Base-by-base conservation (phyloP, 2,329 filamentous ascomycete genomes). In the Metarhizium brunneum region DNA sequence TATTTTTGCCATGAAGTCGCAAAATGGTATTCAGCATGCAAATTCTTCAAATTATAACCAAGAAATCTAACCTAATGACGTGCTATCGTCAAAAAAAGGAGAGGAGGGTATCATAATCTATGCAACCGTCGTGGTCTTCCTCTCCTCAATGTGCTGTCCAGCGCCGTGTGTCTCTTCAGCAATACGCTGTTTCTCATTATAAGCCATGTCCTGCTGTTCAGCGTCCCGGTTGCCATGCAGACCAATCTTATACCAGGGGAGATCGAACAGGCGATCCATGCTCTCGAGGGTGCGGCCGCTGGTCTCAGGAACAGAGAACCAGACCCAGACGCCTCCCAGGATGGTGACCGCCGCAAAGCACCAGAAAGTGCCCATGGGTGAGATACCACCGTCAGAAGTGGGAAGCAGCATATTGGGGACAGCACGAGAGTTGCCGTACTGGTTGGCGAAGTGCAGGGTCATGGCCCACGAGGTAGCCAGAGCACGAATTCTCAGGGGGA, bases 381-480 rank as follows among this genome's bases (percentile, higher is more conserved):
- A 74, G 58, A 83, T 77, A 1, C 80, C 80, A 2, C 78, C 78
- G 1, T 73, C 38, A 0, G 58, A 18, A 0, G 58, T 55, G 8
- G 71, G 60, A 1, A 91, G 75, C 48, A 92, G 80, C 86, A 91
- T 89, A 60, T 83, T 81, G 1, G 87, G 88, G 0, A 90, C 84
- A 0, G 88, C 86, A 40, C 88, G 84, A 1, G 83, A 79, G 72
- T 88, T 90, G 30, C 87, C 88, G 66, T 89, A 91, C 69, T 90
- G 86, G 69, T 89, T 89, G 57, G 80, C 84, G 65, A 91, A 91
- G 69, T 92, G 87, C 57, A 90, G 79, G 0, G 83, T 87, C 88
- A 91, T 91, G 50, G 85, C 83, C 65, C 87, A 77, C 0, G 83
- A 87, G 0, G 85, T 87, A 20, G 84, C 82, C 10, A 90, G 71